These are phyloP conservation scores for Bryopsis sp. DNA, from an alignment of 139 green algal species.

Conservation along the genomic window DNA sequence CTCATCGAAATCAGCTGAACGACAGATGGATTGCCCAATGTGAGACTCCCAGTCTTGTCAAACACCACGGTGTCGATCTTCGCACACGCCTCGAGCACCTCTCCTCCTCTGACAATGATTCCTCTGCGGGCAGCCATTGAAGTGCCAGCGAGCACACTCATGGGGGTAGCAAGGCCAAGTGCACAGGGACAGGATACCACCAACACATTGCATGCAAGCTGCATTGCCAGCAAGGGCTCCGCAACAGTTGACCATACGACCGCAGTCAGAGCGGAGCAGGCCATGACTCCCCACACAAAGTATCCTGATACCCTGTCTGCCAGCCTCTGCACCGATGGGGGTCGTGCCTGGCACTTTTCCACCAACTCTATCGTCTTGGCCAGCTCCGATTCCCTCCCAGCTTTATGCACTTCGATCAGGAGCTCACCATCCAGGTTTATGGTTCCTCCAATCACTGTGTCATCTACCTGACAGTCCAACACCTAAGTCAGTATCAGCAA, in stretches of 20 bases:
- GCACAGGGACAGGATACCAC: conserved; percentile 91
- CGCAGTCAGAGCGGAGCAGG: conserved; percentile 5
- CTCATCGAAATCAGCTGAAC: conserved; percentile 11
- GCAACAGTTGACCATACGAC: conserved; percentile 3
- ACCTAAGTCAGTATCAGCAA: background rate
- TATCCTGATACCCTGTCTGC: conserved; percentile 49
- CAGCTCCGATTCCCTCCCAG: conserved; percentile 67
- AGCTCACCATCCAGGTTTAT: conserved; percentile 74
- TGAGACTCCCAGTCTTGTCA: conserved; percentile 95
- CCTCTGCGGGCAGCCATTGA: conserved; percentile 58
- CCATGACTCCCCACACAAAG: conserved; percentile 12
- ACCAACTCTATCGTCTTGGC: conserved; percentile 76
- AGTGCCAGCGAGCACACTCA: conserved; percentile 84
- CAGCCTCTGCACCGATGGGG: conserved; percentile 74
- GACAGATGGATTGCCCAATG: conserved; percentile 61
- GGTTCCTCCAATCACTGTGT: conserved; percentile 68
- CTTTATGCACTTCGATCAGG: conserved; percentile 45
- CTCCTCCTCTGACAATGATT: conserved; percentile 40
- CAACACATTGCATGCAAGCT: conserved; percentile 87
- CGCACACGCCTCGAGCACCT: conserved; percentile 31
- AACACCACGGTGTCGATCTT: conserved; percentile 79
- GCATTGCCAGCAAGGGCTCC: conserved; percentile 52
- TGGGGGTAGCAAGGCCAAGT: conserved; percentile 84
- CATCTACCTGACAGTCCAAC: conserved; percentile 32
- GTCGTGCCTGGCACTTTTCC: conserved; percentile 60